Evolutionary conservation across 805 yeast genomes (phyloP).

Genomic region (Naumovozyma castellii): DNA sequence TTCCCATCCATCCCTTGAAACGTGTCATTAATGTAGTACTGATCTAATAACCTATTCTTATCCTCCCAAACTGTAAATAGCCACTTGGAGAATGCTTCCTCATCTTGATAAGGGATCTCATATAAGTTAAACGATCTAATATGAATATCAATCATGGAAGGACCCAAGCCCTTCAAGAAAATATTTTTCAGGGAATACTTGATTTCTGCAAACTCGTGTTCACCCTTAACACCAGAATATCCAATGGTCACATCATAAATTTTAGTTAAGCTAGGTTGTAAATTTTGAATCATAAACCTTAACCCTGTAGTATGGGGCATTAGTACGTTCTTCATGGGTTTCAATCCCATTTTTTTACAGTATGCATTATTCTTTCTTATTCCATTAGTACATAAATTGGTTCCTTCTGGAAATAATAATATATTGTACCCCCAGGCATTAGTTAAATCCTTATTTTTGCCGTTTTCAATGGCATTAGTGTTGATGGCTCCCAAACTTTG

Average conservation of each 20-base stretch:
- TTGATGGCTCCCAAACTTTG: neutral
- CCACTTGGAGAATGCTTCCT: conserved; percentile 66
- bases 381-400: conserved; percentile 64
- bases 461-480: neutral
- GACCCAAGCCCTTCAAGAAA: conserved; percentile 61
- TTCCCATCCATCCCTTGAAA: conserved; percentile 26
- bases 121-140: conserved; percentile 45
- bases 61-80: conserved; percentile 56
- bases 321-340: conserved; percentile 42
- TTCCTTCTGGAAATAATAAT: conserved; percentile 85
- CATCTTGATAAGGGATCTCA: conserved; percentile 50
- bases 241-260: conserved; percentile 77
- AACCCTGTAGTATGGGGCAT: conserved; percentile 79
- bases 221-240: conserved; percentile 38
- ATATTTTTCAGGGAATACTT: conserved; percentile 52
- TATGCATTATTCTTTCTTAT: conserved; percentile 44
- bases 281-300: conserved; percentile 47
- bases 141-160: conserved; percentile 51
- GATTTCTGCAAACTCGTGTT: conserved; percentile 59
- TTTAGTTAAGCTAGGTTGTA: conserved; percentile 42
- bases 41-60: conserved; percentile 61
- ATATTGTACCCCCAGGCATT: conserved; percentile 46
- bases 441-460: neutral
- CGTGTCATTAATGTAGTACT: conserved; percentile 44
- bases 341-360: conserved; percentile 40